Conservation (phyloP, 2,329 filamentous ascomycete genomes). For the Cladosporium sp. region DNA sequence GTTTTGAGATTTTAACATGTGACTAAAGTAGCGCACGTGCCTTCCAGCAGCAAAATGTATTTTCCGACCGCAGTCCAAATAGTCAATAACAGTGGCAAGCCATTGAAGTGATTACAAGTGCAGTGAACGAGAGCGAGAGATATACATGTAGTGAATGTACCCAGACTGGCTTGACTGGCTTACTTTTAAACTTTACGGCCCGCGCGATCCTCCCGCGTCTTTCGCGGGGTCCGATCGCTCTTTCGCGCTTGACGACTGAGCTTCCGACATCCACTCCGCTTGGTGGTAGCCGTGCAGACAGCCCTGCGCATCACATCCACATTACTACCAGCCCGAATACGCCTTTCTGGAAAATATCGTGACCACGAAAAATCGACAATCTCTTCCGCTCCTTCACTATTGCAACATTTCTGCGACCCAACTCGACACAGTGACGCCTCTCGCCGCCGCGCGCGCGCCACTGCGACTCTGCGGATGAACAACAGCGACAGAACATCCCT, state of each 20-base stretch:
- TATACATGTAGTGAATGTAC: neutral
- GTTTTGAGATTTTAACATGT: no score
- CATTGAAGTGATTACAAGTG: no score
- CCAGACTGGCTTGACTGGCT: no score
- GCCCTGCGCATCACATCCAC: neutral
- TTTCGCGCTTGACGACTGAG: slow-evolving; percentile 3
- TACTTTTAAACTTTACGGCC: neutral
- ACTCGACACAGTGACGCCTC: neutral
- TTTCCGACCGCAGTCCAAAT: no score
- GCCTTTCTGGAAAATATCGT: neutral
- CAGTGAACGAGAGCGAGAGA: neutral
- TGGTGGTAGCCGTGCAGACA: neutral
- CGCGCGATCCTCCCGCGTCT: neutral
- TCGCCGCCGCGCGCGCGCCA: neutral
- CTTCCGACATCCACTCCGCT: slow-evolving; percentile 1
- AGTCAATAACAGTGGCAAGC: no score
- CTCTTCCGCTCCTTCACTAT: neutral
- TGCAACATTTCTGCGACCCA: neutral
- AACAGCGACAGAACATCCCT: neutral
- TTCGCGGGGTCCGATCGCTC: slow-evolving; percentile 8
- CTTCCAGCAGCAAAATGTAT: no score
- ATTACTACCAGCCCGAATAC: no score
- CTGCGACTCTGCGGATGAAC: slow-evolving; percentile 6
- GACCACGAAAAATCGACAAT: neutral
- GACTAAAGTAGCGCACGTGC: no score